Percentiles rank a stretch among this genome's conserved stretches.
phyloP scores from a whole-genome alignment of 2,329 filamentous ascomycete genomes.

The Apiospora sp. region DNA sequence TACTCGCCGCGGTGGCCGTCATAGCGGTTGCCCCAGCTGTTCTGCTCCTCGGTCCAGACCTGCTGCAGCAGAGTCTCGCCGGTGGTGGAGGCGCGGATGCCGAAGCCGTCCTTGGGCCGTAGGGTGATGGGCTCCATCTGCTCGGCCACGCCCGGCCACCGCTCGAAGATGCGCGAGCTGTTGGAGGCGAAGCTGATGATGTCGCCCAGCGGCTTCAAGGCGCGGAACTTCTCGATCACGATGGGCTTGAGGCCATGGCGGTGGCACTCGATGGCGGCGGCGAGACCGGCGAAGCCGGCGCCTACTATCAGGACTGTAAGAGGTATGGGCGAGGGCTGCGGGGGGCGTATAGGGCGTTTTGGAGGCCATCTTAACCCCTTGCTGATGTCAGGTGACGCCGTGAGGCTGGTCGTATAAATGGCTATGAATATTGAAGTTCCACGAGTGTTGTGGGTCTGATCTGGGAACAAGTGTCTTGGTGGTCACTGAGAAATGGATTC shows the following conservation, averaged over 20 bases:
- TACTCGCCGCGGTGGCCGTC: slow-evolving; percentile 63
- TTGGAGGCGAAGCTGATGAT: slow-evolving; percentile 65
- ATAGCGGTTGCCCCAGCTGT: slow-evolving; percentile 54
- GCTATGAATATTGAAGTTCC: background rate
- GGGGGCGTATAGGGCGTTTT: background rate
- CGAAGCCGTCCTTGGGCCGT: slow-evolving; percentile 47
- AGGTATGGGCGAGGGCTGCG: background rate
- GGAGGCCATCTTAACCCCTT: background rate
- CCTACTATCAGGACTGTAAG: slow-evolving; percentile 25
- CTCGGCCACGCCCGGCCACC: slow-evolving; percentile 60
- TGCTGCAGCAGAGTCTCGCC: slow-evolving; percentile 61
- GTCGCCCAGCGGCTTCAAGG: slow-evolving; percentile 54
- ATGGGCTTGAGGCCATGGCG: slow-evolving; percentile 21
- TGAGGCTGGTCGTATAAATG: background rate
- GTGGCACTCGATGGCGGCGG: slow-evolving; percentile 23
- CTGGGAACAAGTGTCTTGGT: background rate
- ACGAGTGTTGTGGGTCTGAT: too few relatives aligned
- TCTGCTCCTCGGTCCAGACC: slow-evolving; percentile 46
- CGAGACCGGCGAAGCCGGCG: slow-evolving; percentile 23
- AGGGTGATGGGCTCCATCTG: slow-evolving; percentile 58
- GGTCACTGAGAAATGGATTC: background rate
- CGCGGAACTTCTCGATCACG: slow-evolving; percentile 40
- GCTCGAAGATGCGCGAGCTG: slow-evolving; percentile 62
- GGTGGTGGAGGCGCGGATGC: slow-evolving; percentile 56
- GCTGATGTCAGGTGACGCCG: too few relatives aligned